Evolutionary conservation across 176 grass and related monocot species (phyloP).

Genomic region (Echinochloa phyllopogon): DNA sequence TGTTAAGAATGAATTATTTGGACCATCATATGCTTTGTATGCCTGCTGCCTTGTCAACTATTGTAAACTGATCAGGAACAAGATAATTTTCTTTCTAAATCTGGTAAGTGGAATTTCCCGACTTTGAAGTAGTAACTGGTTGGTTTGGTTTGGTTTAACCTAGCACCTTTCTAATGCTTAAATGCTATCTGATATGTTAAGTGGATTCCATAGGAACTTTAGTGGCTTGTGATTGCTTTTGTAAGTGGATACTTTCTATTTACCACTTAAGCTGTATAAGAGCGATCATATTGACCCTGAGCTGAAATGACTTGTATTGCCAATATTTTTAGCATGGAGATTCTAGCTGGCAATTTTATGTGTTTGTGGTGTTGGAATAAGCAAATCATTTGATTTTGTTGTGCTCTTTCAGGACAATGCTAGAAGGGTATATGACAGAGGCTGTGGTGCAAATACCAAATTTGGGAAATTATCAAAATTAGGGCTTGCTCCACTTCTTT

Average conservation of each 20-base stretch:
- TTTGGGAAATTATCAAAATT: constrained; percentile 78
- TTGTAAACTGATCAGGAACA: constrained; percentile 22
- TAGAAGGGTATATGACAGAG: constrained; percentile 82
- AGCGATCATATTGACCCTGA: not conserved
- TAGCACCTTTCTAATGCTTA: constrained; percentile 22
- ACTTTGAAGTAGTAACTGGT: not conserved
- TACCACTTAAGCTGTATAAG: constrained; percentile 3
- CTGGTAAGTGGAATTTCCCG: not conserved
- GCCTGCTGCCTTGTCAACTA: not conserved
- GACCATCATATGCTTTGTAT: constrained; percentile 2
- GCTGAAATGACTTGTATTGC: constrained; percentile 21
- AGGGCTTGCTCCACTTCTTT: constrained; percentile 91
- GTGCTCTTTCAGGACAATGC: constrained; percentile 82
- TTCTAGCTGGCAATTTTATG: constrained; percentile 5
- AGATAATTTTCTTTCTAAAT: not conserved
- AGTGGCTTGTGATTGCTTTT: constrained; percentile 11
- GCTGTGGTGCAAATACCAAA: constrained; percentile 64
- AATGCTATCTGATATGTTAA: constrained; percentile 23
- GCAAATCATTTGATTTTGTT: constrained; percentile 6
- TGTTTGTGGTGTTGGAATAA: not conserved
- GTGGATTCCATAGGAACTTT: constrained; percentile 36
- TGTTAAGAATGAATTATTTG: constrained; percentile 2
- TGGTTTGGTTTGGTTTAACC: constrained; percentile 9
- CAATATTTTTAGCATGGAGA: not conserved
- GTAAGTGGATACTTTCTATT: constrained; percentile 7